Evolutionary conservation across 805 yeast species (phyloP), one percentile per base, ranked within the genome.

Genomic region (Metschnikowia similis): DNA sequence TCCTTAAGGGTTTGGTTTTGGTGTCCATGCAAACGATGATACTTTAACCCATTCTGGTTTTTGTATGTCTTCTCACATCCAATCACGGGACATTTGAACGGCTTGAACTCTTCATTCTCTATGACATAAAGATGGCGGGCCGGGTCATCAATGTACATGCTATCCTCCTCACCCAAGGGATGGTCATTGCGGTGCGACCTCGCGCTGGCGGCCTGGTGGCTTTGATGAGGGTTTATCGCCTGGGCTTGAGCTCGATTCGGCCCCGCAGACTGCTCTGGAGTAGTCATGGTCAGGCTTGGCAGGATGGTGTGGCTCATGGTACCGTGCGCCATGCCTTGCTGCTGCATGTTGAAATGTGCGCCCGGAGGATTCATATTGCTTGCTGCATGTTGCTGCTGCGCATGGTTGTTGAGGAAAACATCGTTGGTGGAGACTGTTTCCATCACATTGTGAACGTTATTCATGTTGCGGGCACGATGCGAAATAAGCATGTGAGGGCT

Each of bases 1-100:
- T 85, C 88, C 62, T 89, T 86, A 50, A 92, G 72, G 35, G 89
- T 89, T 70, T 92, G 99, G 65, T 92, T 91, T 69, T 91, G 97
- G 70, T 92, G 99, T 37, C 99, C 99, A 67, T 92, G 99, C 50
- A 87, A 74, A 56, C 96, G 80, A 70, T 94, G 99, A 69, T 94
- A 94, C 68, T 94, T 94, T 64, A 94, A 77, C 14, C 99, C 99
- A 65, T 94, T 94, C 71, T 94, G 99, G 69, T 94, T 94, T 73
- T 94, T 94, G 69, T 94, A 94, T 29, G 92, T 91, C 75, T 94
- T 94, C 60, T 91, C 97, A 70, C 99, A 94, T 7, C 99, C 99
- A 62, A 90, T 87, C 40, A 94, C 99, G 0, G 98, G 99, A 72
- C 99, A 94, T 66, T 87, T 90, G 74, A 85, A 94, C 30, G 99